Evolutionary conservation across 169 alveolate genomes (phyloP), one percentile per base, ranked within the genome.

Genomic region (Cryptosporidium ubiquitum): DNA sequence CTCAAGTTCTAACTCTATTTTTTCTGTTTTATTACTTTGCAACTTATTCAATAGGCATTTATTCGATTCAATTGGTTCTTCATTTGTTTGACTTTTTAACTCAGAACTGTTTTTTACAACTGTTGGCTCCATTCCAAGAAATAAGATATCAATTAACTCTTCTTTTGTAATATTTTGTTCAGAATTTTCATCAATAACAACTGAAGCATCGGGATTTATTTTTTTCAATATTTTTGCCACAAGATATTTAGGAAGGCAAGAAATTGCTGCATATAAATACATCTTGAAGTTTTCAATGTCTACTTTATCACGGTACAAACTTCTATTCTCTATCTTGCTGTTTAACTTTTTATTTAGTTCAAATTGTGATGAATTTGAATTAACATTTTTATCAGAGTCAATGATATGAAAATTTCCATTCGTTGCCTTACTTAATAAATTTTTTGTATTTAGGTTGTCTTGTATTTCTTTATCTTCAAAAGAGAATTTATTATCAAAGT

Each of bases 191-290:
- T 42, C 37, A 7, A 42, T n/a, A 47, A 55, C 12, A 31, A 29
- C 18, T 14, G 37, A 10, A 31, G 31, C 16, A 3, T 31, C 35
- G 1, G 68, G 79, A 37, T 57, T 79, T 61, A 47, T 79, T 58
- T 20, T 79, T 23, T 33, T 26, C 4, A 79, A 20, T 44, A 79
- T 61, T 58, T 79, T 79, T 42, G 39, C 26, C 1, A 79, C n/a
- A 14, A 79, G 2, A 42, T 37, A 16, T 26, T 0, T 79, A 5
- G 89, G 89, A 29, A 79, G 68, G 26, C 89, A 79, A 20, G 89
- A 79, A 18, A 79, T 79, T 26, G 89, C 89, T 16, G 79, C 49
- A 47, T 79, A 79, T 29, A 79, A 40, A 58, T 79, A 9, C 74
- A 58, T 40, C 20, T 64, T 79, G 44, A 79, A 79, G 12, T 64